Conservation (phyloP, 768 basidiomycete species). For the Russula earlei region DNA sequence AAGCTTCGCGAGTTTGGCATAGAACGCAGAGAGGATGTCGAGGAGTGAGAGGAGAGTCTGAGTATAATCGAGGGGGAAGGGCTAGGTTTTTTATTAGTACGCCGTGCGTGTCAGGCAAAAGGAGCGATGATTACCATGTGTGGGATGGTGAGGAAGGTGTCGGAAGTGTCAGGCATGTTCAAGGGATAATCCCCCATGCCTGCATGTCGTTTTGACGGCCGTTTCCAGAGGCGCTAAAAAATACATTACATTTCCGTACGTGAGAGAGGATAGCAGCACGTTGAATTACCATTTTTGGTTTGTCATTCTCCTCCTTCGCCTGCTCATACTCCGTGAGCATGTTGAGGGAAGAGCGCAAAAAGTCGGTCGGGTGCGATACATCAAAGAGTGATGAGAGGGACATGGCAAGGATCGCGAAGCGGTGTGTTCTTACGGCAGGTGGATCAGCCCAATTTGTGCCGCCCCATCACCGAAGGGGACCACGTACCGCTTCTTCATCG, state of each 20-base stretch:
- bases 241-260: constrained; percentile 4
- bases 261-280: neutral
- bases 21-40: constrained; percentile 83
- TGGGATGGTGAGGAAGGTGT: constrained; percentile 62
- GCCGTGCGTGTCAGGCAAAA: neutral
- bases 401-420: constrained; percentile 80
- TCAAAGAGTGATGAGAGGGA: constrained; percentile 77
- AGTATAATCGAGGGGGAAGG: constrained; percentile 85
- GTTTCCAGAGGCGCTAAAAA: constrained; percentile 44
- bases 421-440: constrained; percentile 51
- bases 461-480: neutral
- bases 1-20: constrained; percentile 76
- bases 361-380: constrained; percentile 69
- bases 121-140: constrained; percentile 47
- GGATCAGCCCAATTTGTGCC: neutral
- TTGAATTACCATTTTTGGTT: constrained; percentile 56
- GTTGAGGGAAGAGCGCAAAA: constrained; percentile 63
- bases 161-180: constrained; percentile 53
- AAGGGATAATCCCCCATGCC: constrained; percentile 52
- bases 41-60: constrained; percentile 82
- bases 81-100: constrained; percentile 34
- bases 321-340: constrained; percentile 73
- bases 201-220: constrained; percentile 43
- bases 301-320: constrained; percentile 62
- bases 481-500: constrained; percentile 70